Base-by-base conservation (phyloP, 2,329 filamentous ascomycete species). In the Amylocarpus encephaloides region DNA sequence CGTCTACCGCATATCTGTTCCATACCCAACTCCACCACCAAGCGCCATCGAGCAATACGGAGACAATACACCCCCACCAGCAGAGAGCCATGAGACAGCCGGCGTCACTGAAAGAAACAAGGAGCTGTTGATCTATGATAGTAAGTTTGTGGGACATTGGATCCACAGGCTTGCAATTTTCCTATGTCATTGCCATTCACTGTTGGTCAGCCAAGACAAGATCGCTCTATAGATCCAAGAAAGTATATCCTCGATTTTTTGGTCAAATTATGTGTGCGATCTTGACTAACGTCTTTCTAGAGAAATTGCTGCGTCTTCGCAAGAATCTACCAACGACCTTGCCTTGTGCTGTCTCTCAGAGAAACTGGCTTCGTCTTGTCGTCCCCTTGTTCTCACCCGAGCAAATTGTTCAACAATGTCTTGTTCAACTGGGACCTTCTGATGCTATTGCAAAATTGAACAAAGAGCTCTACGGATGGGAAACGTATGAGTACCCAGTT, bases 1-100 rank as follows among this genome's bases (percentile, higher is more conserved):
- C 46, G 83, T 91, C 55, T 90, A 87, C 62, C 76, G 76, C 58
- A 74, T 86, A 67, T 70, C 4, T 60, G 67, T 50, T 60, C 60
- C 50, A 58, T 66, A 47, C 39, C 56, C 52, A 11, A 56, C 53
- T 26, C 59, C 51, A 32, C 43, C 42, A 39, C 48, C 51, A 29
- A 52, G 54, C 64, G 34, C 56, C 66, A 53, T 67, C 67, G 58
- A 68, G 61, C 62, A 69, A 64, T 73, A 66, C 53, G 64, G 58
- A 13, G 50, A 47, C 18, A 43, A 45, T 3, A 61, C 57, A 29
- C 58, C 59, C 15, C 61, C 57, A 39, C 59, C 60, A 9, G 59
- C 51, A 38, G 57, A 61, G 26, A 53, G 57, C 35, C 60, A 62
- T 9, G 34, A 41, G 18, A 43, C 44, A 5, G 43, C 48, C 16